These are phyloP conservation scores for Rhynchosporium graminicola DNA, from an alignment of 2,329 filamentous ascomycete genomes.

Conservation along the genomic window DNA sequence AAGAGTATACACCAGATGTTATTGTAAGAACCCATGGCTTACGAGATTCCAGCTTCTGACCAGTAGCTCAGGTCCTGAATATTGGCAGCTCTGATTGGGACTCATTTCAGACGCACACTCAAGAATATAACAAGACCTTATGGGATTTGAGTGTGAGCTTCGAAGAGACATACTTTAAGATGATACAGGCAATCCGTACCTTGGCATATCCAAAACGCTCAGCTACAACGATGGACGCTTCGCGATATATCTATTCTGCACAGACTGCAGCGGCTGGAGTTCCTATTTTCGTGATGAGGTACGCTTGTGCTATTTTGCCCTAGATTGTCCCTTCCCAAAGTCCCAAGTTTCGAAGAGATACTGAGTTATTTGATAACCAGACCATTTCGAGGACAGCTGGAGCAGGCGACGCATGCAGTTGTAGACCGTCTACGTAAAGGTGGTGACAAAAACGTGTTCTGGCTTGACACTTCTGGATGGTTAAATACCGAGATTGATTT, in stretches of 20 bases:
- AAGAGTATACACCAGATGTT: constrained; percentile 41
- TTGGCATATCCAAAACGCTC: constrained; percentile 33
- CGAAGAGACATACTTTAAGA: constrained; percentile 41
- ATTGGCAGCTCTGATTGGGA: constrained; percentile 39
- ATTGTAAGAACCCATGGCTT: constrained; percentile 32
- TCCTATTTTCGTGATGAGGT: constrained; percentile 43
- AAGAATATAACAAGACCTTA: constrained; percentile 39
- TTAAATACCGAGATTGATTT: constrained; percentile 37
- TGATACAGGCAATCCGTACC: constrained; percentile 41
- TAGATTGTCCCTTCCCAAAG: too few species aligned
- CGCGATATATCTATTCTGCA: constrained; percentile 20
- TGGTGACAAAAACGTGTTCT: constrained; percentile 42
- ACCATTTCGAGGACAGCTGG: constrained; percentile 41
- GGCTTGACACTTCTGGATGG: constrained; percentile 46
- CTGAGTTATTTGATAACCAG: constrained; percentile 14
- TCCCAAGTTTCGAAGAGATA: too few species aligned
- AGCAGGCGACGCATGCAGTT: constrained; percentile 40
- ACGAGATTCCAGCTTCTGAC: neutral
- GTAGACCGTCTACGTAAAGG: constrained; percentile 40
- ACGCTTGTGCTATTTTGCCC: too few species aligned
- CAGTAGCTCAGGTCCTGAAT: constrained; percentile 38
- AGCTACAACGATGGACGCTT: constrained; percentile 17
- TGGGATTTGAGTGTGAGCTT: constrained; percentile 39
- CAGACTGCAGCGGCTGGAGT: constrained; percentile 34
- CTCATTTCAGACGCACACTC: constrained; percentile 37